Conservation (phyloP, 139 green algal species). For the Coelastrella sp. region DNA sequence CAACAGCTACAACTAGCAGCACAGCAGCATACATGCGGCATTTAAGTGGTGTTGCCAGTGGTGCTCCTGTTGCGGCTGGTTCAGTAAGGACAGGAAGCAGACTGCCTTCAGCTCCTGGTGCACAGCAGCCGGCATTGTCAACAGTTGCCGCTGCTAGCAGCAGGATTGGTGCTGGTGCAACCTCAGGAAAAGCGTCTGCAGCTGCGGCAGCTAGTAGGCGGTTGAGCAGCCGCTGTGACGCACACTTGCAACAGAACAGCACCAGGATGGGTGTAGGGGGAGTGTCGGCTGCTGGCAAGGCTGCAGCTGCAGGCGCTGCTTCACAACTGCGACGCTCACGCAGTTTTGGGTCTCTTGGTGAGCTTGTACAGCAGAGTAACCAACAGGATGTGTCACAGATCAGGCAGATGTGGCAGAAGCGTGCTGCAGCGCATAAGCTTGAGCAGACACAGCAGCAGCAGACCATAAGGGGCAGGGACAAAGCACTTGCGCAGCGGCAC, state of each 20-base stretch:
- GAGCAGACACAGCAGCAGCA: slow-evolving; percentile 12
- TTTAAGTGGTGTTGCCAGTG: background rate
- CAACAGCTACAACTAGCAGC: background rate
- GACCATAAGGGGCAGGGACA: background rate
- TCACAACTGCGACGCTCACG: slow-evolving; percentile 10
- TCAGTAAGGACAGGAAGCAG: background rate
- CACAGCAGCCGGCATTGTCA: background rate
- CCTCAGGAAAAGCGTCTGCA: background rate
- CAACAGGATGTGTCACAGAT: background rate
- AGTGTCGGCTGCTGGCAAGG: background rate
- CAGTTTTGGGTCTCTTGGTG: slow-evolving; percentile 7
- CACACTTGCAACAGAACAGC: background rate
- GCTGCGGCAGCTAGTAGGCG: background rate
- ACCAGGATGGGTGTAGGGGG: background rate
- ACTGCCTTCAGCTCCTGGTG: background rate
- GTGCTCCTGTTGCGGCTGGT: background rate
- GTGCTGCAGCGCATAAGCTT: background rate
- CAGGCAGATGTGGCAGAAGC: slow-evolving; percentile 26
- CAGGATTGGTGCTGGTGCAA: background rate
- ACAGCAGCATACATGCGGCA: background rate
- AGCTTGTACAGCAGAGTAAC: background rate
- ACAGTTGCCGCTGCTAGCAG: background rate
- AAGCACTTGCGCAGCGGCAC: too few species aligned
- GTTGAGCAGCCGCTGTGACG: background rate
- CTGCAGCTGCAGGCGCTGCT: background rate